Percentiles rank a stretch among this genome's conserved stretches.
Conservation (phyloP, 148 eudicot genomes). For the Camellia japonica region DNA sequence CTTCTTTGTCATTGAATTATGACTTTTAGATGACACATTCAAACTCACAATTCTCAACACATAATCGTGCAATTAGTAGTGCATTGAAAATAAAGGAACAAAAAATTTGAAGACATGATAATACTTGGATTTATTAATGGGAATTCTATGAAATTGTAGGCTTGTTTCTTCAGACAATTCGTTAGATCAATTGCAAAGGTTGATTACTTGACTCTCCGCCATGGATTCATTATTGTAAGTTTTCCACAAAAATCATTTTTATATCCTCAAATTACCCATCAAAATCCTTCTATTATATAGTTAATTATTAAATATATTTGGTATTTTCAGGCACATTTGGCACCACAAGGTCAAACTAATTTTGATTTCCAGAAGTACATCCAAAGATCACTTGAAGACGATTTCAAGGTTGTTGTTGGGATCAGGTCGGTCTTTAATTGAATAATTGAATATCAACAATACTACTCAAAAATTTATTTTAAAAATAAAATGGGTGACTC, state of each 20-base stretch:
- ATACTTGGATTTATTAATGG: no score
- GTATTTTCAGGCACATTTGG: constrained; percentile 46
- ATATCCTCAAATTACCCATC: no score
- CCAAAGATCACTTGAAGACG: constrained; percentile 52
- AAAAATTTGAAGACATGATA: no score
- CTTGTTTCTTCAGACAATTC: constrained; percentile 43
- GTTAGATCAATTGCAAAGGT: constrained; percentile 35
- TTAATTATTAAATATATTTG: neutral
- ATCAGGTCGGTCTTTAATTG: constrained; percentile 32
- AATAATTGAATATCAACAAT: no score
- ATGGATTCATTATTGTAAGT: constrained; percentile 44
- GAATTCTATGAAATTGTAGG: constrained; percentile 18
- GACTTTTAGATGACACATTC: no score
- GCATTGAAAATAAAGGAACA: no score
- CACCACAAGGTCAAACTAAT: constrained; percentile 39
- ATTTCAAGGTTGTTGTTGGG: constrained; percentile 55
- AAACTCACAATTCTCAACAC: no score
- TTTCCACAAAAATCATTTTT: neutral
- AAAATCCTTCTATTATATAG: no score
- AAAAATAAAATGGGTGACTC: no score
- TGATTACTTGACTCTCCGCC: constrained; percentile 39
- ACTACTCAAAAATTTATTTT: no score
- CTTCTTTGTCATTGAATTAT: no score
- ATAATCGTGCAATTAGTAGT: no score
- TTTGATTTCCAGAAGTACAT: constrained; percentile 56